These are phyloP conservation scores for Oropetium thomaeum DNA, from an alignment of 176 grass and related monocot species.

Conservation along the genomic window DNA sequence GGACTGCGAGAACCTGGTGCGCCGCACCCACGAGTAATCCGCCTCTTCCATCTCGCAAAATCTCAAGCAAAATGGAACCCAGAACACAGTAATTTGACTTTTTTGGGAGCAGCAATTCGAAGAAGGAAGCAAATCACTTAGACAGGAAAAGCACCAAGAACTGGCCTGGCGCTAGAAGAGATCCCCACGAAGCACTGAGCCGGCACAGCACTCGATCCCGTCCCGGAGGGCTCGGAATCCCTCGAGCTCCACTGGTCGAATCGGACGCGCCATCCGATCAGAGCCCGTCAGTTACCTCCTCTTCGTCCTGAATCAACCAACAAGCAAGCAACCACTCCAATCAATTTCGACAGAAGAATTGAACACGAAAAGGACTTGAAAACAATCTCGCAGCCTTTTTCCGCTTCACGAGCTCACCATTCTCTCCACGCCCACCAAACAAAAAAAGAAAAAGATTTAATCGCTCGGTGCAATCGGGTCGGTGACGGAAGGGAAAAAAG, in stretches of 20 bases:
- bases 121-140: background rate
- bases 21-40: constrained; percentile 77
- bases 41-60: constrained; percentile 70
- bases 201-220: constrained; percentile 8
- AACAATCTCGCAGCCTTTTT: background rate
- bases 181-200: background rate
- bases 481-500: background rate
- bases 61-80: background rate
- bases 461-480: background rate
- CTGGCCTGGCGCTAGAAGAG: constrained; percentile 3
- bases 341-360: background rate
- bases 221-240: background rate
- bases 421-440: background rate
- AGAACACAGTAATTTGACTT: background rate
- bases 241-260: background rate
- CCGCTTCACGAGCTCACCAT: constrained; percentile 14
- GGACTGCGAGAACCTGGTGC: constrained; percentile 76
- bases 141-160: background rate
- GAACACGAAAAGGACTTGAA: background rate
- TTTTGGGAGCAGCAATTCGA: background rate
- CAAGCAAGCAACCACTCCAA: background rate
- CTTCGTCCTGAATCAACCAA: background rate
- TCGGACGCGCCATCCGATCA: no score
- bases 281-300: no score
- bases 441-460: background rate